Evolutionary conservation across 768 basidiomycete species (phyloP).

Genomic region (Lactarius sp.): DNA sequence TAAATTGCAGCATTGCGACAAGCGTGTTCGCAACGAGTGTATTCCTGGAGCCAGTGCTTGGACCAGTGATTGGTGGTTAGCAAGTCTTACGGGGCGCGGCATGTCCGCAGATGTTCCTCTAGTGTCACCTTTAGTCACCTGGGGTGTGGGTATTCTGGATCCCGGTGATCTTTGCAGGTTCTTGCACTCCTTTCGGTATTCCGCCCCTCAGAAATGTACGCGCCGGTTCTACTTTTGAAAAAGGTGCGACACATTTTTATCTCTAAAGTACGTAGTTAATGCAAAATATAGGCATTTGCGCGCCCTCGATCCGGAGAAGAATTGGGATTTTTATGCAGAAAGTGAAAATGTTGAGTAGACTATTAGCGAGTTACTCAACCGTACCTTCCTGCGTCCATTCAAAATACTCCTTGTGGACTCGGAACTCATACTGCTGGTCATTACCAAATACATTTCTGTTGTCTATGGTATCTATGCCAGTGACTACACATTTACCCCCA

Average conservation of each 20-base stretch:
- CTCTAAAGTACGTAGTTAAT: background rate
- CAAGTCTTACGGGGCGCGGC: background rate
- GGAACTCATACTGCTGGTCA: slow-evolving; percentile 58
- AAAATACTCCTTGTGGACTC: slow-evolving; percentile 44
- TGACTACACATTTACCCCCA: background rate
- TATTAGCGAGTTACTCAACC: slow-evolving; percentile 43
- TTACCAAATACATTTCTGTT: slow-evolving; percentile 56
- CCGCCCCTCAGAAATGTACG: slow-evolving; percentile 4
- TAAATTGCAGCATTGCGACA: slow-evolving; percentile 20
- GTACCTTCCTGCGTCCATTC: slow-evolving; percentile 55
- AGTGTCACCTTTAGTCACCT: background rate
- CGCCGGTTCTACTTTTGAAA: background rate
- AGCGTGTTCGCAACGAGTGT: slow-evolving; percentile 21
- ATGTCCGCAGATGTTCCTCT: background rate
- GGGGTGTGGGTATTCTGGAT: slow-evolving; percentile 16
- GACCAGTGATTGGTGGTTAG: slow-evolving; percentile 25
- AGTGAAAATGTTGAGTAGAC: slow-evolving; percentile 53
- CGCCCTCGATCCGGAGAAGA: slow-evolving; percentile 42
- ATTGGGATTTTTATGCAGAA: slow-evolving; percentile 46
- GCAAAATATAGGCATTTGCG: slow-evolving; percentile 39
- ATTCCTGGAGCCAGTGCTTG: slow-evolving; percentile 28
- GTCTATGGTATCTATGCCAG: slow-evolving; percentile 39
- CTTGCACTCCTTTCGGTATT: background rate
- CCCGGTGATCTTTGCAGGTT: slow-evolving; percentile 8
- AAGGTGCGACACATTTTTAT: background rate